Evolutionary conservation across 306 rosid genomes (phyloP), one percentile per base, ranked within the genome.

Genomic region (Ceratonia siliqua): DNA sequence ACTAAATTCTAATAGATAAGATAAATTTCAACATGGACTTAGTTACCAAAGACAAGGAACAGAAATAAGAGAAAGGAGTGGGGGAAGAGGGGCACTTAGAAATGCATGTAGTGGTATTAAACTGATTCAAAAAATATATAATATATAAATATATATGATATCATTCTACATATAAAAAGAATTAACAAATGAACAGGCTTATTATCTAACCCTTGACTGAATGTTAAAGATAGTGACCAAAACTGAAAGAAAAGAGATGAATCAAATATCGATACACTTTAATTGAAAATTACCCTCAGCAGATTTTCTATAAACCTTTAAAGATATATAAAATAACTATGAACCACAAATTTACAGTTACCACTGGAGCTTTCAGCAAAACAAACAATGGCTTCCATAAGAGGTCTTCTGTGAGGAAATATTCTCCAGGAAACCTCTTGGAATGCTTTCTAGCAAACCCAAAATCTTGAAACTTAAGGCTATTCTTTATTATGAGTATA

Each of bases 271-370:
- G 65, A 78, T 73, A 79, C 69, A 77, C 21, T 46, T 48, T 21
- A 46, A 33, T 2, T 25, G n/a, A 22, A 68, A 73, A 30, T 17
- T 59, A 70, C 33, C 27, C 82, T 80, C 30, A 45, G 24, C 59
- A 41, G 8, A 38, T 49, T 46, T 63, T 42, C 78, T 76, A 64
- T 67, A 65, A 64, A 43, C 52, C 56, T 79, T 11, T 48, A 11
- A 17, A 36, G 49, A 57, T 39, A 57, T 61, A 71, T 36, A 14
- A 66, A 25, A 32, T 67, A 80, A 82, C 58, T 75, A 77, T 69
- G 53, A 79, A 83, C 56, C 74, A 56, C 18, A 76, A 84, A 82
- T 87, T 78, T 88, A 89, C 92, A 82, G 65, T 73, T 68, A 35
- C 71, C 72, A 81, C 83, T 33, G 48, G 76, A 79, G 75, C 78